Conservation (phyloP, 2,329 filamentous ascomycete genomes). For the Sclerotinia trifoliorum region DNA sequence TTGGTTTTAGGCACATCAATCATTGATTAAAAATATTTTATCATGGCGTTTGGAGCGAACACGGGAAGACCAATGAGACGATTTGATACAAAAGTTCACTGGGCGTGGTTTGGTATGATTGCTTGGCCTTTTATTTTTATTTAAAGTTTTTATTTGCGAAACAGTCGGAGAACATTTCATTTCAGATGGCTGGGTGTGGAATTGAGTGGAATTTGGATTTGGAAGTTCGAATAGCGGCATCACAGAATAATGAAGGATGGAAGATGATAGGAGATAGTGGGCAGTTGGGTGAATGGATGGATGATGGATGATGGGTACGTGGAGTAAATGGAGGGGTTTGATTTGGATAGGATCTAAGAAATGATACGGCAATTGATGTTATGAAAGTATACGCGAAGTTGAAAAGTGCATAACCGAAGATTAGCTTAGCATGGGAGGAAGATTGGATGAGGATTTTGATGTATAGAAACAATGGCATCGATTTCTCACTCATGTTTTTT, state of each 20-base stretch:
- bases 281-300: not conserved
- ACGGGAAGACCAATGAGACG: not conserved
- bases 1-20: not conserved
- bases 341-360: not conserved
- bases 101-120: not conserved
- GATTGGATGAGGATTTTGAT: not conserved
- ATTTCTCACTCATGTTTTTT: not conserved
- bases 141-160: constrained; percentile 8
- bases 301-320: not conserved
- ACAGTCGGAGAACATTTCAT: not conserved
- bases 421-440: not conserved
- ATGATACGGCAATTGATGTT: not conserved
- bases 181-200: not conserved
- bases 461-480: not conserved
- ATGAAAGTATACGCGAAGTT: not conserved
- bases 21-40: constrained; percentile 8
- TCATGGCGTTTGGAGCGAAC: constrained; percentile 8
- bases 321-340: not conserved
- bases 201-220: not conserved
- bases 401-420: not conserved
- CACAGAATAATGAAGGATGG: constrained; percentile 5
- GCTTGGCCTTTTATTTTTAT: not conserved
- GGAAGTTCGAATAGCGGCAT: constrained; percentile 4
- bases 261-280: not conserved
- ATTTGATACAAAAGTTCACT: constrained; percentile 6